These are phyloP conservation scores for Myxozyma sirexii DNA, from an alignment of 805 yeast species.

Conservation along the genomic window DNA sequence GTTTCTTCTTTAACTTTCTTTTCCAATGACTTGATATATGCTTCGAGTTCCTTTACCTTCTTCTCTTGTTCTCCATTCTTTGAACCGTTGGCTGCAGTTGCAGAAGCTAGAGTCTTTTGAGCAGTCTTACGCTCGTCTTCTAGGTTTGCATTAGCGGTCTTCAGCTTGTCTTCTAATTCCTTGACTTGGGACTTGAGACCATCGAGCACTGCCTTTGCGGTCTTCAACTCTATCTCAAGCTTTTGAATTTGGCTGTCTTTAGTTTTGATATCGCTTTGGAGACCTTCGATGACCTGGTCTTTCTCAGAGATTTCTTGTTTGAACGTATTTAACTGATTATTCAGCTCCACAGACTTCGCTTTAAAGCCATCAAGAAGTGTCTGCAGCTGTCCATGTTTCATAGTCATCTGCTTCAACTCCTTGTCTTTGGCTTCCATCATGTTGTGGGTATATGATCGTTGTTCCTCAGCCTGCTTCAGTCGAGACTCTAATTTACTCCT, in stretches of 20 bases:
- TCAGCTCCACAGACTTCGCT: conserved; percentile 37
- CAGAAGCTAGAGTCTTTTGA: background rate
- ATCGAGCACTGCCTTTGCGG: background rate
- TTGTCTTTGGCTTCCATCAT: conserved; percentile 31
- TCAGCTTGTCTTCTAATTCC: conserved; percentile 5
- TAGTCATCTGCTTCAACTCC: conserved; percentile 15
- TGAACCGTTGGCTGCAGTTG: background rate
- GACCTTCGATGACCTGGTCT: conserved; percentile 37
- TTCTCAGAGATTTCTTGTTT: conserved; percentile 34
- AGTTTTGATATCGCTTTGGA: conserved; percentile 41
- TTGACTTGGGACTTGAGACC: background rate
- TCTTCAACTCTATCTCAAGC: background rate
- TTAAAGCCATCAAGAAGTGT: conserved; percentile 36
- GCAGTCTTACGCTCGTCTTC: background rate
- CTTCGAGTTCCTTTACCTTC: background rate
- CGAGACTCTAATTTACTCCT: conserved; percentile 20
- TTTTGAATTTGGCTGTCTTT: conserved; percentile 41
- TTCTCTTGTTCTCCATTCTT: background rate
- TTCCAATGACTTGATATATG: background rate
- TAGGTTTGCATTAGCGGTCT: background rate
- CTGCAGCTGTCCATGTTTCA: conserved; percentile 7
- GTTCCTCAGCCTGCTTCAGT: conserved; percentile 32
- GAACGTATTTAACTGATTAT: conserved; percentile 43
- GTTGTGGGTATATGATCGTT: conserved; percentile 29
- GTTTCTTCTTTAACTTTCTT: background rate